Conservation (phyloP, 2,329 filamentous ascomycete genomes). For the Didymella keratinophila region DNA sequence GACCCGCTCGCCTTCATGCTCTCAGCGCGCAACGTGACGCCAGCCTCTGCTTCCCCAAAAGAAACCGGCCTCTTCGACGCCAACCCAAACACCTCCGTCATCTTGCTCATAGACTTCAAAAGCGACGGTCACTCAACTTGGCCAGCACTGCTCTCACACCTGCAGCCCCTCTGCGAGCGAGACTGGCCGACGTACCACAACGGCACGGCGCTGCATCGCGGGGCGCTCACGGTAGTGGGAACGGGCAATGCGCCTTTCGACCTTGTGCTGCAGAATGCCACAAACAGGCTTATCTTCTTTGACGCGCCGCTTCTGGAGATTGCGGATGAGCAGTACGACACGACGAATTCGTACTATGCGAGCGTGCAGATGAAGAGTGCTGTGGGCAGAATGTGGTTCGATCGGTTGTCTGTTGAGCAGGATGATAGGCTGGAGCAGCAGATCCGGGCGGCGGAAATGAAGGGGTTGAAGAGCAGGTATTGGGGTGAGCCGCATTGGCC, state of each 20-base stretch:
- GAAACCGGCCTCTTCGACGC: neutral
- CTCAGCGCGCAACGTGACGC: neutral
- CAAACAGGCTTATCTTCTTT: slow-evolving; percentile 65
- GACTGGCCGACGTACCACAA: neutral
- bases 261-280: neutral
- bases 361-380: slow-evolving; percentile 34
- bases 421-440: neutral
- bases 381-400: slow-evolving; percentile 21
- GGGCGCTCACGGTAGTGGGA: neutral
- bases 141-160: neutral
- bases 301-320: slow-evolving; percentile 66
- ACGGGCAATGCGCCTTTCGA: neutral
- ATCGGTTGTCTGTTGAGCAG: neutral
- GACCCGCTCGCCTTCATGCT: neutral
- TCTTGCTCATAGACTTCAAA: neutral
- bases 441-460: neutral
- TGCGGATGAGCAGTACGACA: slow-evolving; percentile 31
- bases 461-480: slow-evolving; percentile 23
- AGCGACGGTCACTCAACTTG: neutral
- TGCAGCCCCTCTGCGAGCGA: neutral
- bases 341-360: slow-evolving; percentile 41
- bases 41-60: neutral
- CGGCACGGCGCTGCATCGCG: neutral
- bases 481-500: slow-evolving; percentile 39
- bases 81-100: neutral